Conservation (phyloP, 208 protist genomes). For the Trichomonas vaginalis region DNA sequence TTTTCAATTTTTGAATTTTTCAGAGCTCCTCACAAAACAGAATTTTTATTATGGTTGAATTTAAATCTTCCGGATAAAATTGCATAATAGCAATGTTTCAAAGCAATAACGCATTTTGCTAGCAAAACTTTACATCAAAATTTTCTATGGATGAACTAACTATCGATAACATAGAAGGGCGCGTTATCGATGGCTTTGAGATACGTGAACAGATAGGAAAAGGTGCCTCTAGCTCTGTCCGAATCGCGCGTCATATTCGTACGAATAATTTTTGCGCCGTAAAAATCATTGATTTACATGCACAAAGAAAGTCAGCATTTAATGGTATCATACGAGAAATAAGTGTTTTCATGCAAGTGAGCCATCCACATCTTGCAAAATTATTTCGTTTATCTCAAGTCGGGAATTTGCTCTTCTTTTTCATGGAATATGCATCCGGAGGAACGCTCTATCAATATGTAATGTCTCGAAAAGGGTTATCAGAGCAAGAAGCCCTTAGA, state of each 20-base stretch:
- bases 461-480: not conserved
- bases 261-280: not conserved
- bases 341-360: not conserved
- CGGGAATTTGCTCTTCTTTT: not conserved
- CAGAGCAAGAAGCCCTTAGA: not conserved
- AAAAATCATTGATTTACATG: not conserved
- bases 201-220: not conserved
- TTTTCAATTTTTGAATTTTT: no score
- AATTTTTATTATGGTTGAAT: no score
- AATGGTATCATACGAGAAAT: constrained; percentile 17
- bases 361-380: not conserved
- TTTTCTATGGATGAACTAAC: not conserved
- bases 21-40: no score
- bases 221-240: not conserved
- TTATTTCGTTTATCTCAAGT: not conserved
- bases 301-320: not conserved
- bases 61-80: no score
- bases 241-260: not conserved
- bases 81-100: no score
- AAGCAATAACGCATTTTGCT: no score
- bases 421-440: not conserved
- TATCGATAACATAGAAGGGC: not conserved
- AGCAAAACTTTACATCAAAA: no score
- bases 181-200: not conserved
- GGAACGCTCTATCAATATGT: not conserved